These are phyloP conservation scores for Blastomyces percursus DNA, from an alignment of 2,329 filamentous ascomycete species.

Conservation along the genomic window DNA sequence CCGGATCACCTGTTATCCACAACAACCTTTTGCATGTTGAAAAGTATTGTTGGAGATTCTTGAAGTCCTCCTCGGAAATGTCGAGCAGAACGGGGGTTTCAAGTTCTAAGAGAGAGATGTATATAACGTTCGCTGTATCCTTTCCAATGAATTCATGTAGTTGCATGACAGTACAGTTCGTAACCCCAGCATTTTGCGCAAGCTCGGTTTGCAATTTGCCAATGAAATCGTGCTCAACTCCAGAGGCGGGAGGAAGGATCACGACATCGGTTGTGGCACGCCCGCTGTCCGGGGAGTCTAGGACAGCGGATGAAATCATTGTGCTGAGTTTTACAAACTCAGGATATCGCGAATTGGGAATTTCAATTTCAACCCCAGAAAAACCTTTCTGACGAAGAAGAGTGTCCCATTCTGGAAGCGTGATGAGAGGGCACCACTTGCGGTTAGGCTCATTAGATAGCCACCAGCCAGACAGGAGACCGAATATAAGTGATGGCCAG, in stretches of 20 bases:
- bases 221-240: conserved; percentile 4
- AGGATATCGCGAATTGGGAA: conserved; percentile 9
- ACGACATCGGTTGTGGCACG: not conserved
- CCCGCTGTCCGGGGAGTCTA: not conserved
- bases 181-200: conserved; percentile 2
- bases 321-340: conserved; percentile 15
- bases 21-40: conserved; percentile 20
- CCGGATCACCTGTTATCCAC: conserved; percentile 26
- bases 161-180: conserved; percentile 12
- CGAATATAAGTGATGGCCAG: conserved; percentile 12
- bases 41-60: conserved; percentile 20
- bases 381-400: conserved; percentile 10
- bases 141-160: conserved; percentile 15
- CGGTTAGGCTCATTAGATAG: conserved; percentile 13
- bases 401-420: conserved; percentile 8
- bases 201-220: conserved; percentile 5
- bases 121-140: conserved; percentile 15
- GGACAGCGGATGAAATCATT: conserved; percentile 14
- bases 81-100: conserved; percentile 13
- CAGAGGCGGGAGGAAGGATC: conserved; percentile 3
- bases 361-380: conserved; percentile 10
- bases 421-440: conserved; percentile 10
- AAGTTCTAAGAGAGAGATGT: conserved; percentile 18
- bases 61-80: conserved; percentile 19
- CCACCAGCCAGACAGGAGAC: conserved; percentile 21